phyloP scores from a whole-genome alignment of 768 basidiomycete species.

The Rhodotorula toruloides region DNA sequence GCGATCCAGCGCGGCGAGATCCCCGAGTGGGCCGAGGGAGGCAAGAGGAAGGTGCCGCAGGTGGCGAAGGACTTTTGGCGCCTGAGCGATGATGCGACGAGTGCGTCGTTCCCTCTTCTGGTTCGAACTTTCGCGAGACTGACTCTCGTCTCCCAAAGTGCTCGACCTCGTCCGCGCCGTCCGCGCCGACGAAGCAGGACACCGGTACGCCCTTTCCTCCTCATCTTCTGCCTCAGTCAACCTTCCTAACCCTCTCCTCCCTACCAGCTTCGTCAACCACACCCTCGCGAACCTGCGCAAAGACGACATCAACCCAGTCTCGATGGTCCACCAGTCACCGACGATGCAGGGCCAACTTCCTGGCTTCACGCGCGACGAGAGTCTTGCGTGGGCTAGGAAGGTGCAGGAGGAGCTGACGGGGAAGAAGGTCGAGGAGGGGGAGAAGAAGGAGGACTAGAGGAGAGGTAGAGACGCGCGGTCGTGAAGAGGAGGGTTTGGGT shows the following conservation, averaged over 20 bases:
- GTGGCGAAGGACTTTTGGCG: slow-evolving; percentile 98
- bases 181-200: slow-evolving; percentile 55
- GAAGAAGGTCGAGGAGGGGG: background rate
- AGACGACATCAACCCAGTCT: slow-evolving; percentile 59
- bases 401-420: slow-evolving; percentile 35
- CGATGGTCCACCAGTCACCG: slow-evolving; percentile 82
- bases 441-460: too few species aligned
- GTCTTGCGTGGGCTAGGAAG: slow-evolving; percentile 28
- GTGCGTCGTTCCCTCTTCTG: background rate
- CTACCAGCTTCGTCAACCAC: slow-evolving; percentile 75
- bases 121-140: background rate
- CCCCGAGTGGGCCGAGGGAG: slow-evolving; percentile 60
- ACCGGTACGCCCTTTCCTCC: slow-evolving; percentile 51
- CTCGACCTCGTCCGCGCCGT: slow-evolving; percentile 55
- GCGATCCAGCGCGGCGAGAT: slow-evolving; percentile 76
- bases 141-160: slow-evolving; percentile 45
- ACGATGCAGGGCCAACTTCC: slow-evolving; percentile 68
- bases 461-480: too few species aligned
- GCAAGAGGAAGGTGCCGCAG: slow-evolving; percentile 56
- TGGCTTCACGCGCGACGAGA: slow-evolving; percentile 49
- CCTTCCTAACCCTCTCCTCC: background rate
- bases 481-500: too few species aligned
- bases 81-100: slow-evolving; percentile 61
- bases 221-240: background rate
- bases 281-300: slow-evolving; percentile 78